Evolutionary conservation across 805 yeast genomes (phyloP), one percentile per base, ranked within the genome.

Genomic region (Starmerella sirachaensis): DNA sequence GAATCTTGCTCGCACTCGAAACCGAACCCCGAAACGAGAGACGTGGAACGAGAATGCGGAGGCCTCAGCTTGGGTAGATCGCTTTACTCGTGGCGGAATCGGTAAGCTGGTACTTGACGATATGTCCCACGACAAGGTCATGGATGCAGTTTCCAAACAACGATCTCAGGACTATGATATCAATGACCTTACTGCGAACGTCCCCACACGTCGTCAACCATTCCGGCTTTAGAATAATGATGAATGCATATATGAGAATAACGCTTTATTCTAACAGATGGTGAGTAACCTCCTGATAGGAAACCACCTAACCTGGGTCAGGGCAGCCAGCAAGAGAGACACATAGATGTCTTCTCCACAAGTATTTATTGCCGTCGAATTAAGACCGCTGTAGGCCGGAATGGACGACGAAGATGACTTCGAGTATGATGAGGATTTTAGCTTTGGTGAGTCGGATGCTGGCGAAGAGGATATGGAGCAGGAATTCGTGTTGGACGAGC

Each of bases 391-490:
- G 18, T 23, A 18, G 21, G 8, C 6, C 14, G 6, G 10, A n/a
- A 32, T 33, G 29, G 46, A 29, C 4, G 41, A 31, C 17, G 43
- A 37, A 9, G 38, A 47, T 33, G 41, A 33, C 6, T 33, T 35
- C 29, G 43, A 33, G 17, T 35, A 39, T 20, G 48, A 42, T 20
- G 52, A 41, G 6, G 45, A 45, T 21, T 31, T 20, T 19, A 27
- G 20, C 13, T 35, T 31, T 16, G 26, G 23, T 33, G 61, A 58
- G 14, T 56, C 57, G 33, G 64, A 62, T n/a, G 60, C 50, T 22
- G 62, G 55, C 13, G 63, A 56, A 11, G 61, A 50, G 17, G 60
- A 61, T 2, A 24, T 36, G 11, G 12, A 26, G 9, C 31, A 26
- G 9, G 46, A 39, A 31, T 31, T 42, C 17, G 47, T 31, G 29